These are phyloP conservation scores for Ophiocordyceps camponoti-floridani DNA, from an alignment of 2,329 filamentous ascomycete genomes.

Conservation along the genomic window DNA sequence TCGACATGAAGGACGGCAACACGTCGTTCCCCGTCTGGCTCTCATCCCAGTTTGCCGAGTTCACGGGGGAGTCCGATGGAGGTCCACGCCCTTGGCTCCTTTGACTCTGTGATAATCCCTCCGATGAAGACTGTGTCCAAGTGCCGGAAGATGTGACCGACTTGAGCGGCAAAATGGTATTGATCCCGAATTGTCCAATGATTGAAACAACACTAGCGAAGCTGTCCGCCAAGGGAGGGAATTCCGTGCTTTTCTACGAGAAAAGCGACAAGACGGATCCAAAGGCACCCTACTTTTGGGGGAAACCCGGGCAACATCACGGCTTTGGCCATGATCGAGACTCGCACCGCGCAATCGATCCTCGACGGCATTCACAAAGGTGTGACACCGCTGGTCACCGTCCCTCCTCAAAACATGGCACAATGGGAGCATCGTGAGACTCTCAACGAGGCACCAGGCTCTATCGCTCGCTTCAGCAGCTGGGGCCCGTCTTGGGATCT, in stretches of 20 bases:
- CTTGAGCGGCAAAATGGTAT: constrained; percentile 37
- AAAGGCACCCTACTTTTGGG: too few species aligned
- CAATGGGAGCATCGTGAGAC: constrained; percentile 25
- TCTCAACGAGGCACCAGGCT: constrained; percentile 9
- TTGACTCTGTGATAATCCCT: too few species aligned
- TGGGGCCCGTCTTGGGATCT: constrained; percentile 46
- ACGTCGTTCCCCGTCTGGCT: background rate
- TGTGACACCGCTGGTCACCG: too few species aligned
- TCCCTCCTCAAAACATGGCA: too few species aligned
- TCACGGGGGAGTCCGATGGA: constrained; percentile 25
- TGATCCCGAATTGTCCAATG: constrained; percentile 41
- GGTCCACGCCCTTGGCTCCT: constrained; percentile 14
- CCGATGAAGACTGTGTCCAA: constrained; percentile 27
- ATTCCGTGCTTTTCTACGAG: constrained; percentile 6
- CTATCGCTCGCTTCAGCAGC: constrained; percentile 11
- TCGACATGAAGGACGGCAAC: background rate
- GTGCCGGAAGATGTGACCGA: constrained; percentile 34
- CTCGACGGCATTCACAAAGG: too few species aligned
- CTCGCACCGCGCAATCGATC: too few species aligned
- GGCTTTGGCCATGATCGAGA: too few species aligned
- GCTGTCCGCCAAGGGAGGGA: constrained; percentile 30
- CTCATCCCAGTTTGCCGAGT: constrained; percentile 13
- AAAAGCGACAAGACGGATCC: too few species aligned
- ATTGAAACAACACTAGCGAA: constrained; percentile 36
- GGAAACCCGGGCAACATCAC: too few species aligned